Percentiles rank a stretch among this genome's conserved stretches.
These are phyloP conservation scores for Monilinia aucupariae DNA, from an alignment of 2,329 filamentous ascomycete genomes.

Conservation along the genomic window DNA sequence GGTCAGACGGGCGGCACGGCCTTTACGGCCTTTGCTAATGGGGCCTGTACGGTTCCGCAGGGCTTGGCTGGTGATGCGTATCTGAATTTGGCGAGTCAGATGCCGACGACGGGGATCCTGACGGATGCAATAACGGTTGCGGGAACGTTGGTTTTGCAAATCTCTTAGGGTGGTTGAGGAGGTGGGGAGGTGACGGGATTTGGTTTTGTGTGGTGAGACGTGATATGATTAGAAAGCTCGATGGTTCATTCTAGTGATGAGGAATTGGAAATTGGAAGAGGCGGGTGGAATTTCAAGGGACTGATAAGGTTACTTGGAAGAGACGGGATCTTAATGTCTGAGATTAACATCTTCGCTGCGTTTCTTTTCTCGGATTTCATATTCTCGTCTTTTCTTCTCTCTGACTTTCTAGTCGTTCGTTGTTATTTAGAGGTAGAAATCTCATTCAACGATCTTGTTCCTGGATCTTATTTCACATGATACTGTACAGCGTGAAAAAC, in stretches of 20 bases:
- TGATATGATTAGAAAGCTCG: too few species aligned
- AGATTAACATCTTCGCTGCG: not conserved
- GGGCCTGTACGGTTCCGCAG: constrained; percentile 56
- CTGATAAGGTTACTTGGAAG: not conserved
- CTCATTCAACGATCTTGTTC: not conserved
- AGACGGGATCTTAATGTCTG: not conserved
- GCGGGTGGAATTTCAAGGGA: too few species aligned
- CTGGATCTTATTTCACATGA: too few species aligned
- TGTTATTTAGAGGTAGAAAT: not conserved
- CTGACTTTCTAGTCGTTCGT: too few species aligned
- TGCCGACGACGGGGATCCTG: constrained; percentile 46
- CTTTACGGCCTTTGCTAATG: constrained; percentile 52
- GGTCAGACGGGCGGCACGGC: constrained; percentile 50
- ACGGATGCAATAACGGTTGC: constrained; percentile 61
- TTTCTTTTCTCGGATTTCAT: too few species aligned
- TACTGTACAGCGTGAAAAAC: too few species aligned
- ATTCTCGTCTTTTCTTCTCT: not conserved
- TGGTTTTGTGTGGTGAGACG: not conserved
- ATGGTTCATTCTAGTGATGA: too few species aligned
- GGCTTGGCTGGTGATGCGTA: constrained; percentile 60
- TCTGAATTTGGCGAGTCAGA: constrained; percentile 56
- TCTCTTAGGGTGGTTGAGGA: constrained; percentile 25
- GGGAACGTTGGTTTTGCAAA: constrained; percentile 53
- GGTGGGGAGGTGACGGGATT: too few species aligned
- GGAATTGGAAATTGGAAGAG: not conserved